A percentile compares a stretch with the other conserved stretches of the same genome.
Conservation (phyloP, 2,329 filamentous ascomycete genomes). For the Pseudogymnoascus verrucosus region DNA sequence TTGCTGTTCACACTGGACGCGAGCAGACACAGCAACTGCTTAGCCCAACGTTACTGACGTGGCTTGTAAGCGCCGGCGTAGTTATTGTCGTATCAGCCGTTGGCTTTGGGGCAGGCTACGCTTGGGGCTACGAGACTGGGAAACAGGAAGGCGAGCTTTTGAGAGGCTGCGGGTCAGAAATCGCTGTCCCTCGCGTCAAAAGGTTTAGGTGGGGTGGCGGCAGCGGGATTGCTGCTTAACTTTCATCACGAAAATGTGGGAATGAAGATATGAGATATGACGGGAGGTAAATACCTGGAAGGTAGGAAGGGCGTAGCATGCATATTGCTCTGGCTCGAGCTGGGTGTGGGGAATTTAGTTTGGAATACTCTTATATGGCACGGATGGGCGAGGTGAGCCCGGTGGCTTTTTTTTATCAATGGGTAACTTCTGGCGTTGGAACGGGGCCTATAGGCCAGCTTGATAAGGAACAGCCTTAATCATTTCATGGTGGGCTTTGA, state of each 20-base stretch:
- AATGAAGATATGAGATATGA: neutral
- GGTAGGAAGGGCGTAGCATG: neutral
- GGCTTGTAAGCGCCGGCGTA: slow-evolving; percentile 58
- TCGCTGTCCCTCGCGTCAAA: slow-evolving; percentile 28
- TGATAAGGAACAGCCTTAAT: neutral
- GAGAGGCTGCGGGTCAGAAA: slow-evolving; percentile 29
- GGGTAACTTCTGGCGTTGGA: neutral
- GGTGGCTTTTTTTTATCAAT: neutral
- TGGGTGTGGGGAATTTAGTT: neutral
- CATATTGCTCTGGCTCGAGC: neutral
- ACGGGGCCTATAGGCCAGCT: neutral
- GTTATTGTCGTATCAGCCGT: slow-evolving; percentile 61
- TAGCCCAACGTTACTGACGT: slow-evolving; percentile 53
- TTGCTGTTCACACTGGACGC: slow-evolving; percentile 29
- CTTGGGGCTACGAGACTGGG: slow-evolving; percentile 59
- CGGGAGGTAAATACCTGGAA: neutral
- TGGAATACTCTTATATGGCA: neutral
- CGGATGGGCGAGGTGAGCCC: neutral
- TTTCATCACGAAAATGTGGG: neutral
- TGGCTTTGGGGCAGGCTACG: slow-evolving; percentile 61
- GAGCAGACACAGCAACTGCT: slow-evolving; percentile 30
- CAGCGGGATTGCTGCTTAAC: slow-evolving; percentile 7
- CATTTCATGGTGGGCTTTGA: neutral
- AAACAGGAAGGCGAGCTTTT: slow-evolving; percentile 41
- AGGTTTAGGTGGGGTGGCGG: slow-evolving; percentile 9